A percentile compares a stretch with the other conserved stretches of the same genome.
phyloP scores from a whole-genome alignment of 305 asterid genomes.

The Fraxinus latifolia region DNA sequence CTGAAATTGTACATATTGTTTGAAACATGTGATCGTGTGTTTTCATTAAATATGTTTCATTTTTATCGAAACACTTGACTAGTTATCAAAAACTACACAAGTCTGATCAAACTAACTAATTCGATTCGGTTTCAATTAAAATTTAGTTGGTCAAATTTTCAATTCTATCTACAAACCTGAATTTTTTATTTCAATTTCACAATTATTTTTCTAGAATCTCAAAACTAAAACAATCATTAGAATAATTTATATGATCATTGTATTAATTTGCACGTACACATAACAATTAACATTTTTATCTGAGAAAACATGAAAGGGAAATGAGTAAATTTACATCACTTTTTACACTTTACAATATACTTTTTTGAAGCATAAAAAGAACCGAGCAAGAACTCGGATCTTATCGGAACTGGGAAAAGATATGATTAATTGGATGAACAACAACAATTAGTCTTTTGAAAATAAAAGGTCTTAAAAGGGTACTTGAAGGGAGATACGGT shows the following conservation, averaged over 20 bases:
- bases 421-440: not conserved
- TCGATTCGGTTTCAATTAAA: not conserved
- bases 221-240: not conserved
- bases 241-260: not conserved
- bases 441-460: not conserved
- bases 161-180: not conserved
- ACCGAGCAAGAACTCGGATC: not conserved
- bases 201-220: not conserved
- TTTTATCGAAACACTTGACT: not conserved
- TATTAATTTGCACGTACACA: not conserved
- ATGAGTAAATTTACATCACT: not conserved
- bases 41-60: not conserved
- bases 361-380: not conserved
- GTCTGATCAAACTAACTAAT: not conserved
- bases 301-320: not conserved
- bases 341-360: not conserved
- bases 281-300: not conserved
- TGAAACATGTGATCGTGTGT: not conserved
- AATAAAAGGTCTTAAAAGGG: not conserved
- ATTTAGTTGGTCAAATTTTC: not conserved
- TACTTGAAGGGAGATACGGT: not conserved
- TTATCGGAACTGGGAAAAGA: not conserved
- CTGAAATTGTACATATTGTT: not conserved
- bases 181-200: not conserved
- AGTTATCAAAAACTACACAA: not conserved